Evolutionary conservation across 2,329 filamentous ascomycete genomes (phyloP).

Genomic region (Monosporascus cannonballus): DNA sequence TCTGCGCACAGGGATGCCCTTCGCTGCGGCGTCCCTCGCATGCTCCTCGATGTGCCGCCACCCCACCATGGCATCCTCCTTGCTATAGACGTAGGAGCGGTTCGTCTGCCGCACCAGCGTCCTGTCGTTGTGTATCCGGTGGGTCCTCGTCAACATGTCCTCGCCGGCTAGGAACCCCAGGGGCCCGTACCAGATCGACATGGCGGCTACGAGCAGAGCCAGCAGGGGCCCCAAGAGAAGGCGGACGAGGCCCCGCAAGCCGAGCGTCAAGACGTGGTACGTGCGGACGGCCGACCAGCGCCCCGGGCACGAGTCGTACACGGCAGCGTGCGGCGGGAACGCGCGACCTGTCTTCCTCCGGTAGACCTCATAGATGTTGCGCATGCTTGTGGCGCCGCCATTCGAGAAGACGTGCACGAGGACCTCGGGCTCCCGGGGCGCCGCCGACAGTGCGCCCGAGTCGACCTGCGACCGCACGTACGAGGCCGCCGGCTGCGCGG

Average conservation of each 20-base stretch:
- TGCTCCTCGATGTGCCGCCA: slow-evolving; percentile 43
- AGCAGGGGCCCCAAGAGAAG: slow-evolving; percentile 27
- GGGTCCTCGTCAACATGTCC: slow-evolving; percentile 27
- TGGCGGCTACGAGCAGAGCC: slow-evolving; percentile 25
- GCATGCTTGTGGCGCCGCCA: slow-evolving; percentile 39
- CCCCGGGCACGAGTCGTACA: slow-evolving; percentile 45
- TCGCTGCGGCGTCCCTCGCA: slow-evolving; percentile 32
- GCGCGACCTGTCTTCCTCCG: slow-evolving; percentile 16
- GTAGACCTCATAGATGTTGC: slow-evolving; percentile 31
- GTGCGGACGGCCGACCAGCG: slow-evolving; percentile 32
- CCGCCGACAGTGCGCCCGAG: slow-evolving; percentile 12
- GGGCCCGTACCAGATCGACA: slow-evolving; percentile 26
- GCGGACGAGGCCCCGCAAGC: slow-evolving; percentile 27
- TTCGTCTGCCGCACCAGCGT: slow-evolving; percentile 32
- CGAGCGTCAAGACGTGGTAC: slow-evolving; percentile 33
- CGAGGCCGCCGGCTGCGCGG: slow-evolving; percentile 33
- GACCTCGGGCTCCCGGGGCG: slow-evolving; percentile 25
- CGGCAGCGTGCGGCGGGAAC: slow-evolving; percentile 36
- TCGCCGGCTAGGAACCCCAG: slow-evolving; percentile 25
- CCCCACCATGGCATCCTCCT: slow-evolving; percentile 40
- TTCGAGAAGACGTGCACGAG: slow-evolving; percentile 48
- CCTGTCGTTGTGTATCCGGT: slow-evolving; percentile 30
- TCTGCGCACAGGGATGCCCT: slow-evolving; percentile 34
- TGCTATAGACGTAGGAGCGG: slow-evolving; percentile 47
- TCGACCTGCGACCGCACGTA: slow-evolving; percentile 29